Evolutionary conservation across 2,329 filamentous ascomycete species (phyloP).

Genomic region (Cordyceps farinosa): DNA sequence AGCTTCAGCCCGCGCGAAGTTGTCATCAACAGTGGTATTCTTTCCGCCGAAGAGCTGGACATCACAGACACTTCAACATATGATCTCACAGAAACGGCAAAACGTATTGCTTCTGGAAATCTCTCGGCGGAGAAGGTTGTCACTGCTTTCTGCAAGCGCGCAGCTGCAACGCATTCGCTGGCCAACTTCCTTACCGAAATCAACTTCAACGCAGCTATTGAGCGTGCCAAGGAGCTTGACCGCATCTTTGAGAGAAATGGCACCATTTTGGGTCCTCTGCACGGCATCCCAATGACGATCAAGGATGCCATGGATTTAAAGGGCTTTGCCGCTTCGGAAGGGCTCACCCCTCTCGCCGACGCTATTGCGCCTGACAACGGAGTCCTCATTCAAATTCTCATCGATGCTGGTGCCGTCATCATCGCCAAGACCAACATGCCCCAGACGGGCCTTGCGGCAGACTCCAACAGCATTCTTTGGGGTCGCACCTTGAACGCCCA

Average conservation of each 20-base stretch:
- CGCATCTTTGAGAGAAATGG: neutral
- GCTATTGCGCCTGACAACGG: constrained; percentile 28
- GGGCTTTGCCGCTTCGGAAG: constrained; percentile 41
- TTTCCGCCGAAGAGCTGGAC: neutral
- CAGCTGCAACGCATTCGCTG: constrained; percentile 50
- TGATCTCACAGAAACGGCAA: neutral
- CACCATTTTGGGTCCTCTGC: constrained; percentile 47
- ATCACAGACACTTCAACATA: neutral
- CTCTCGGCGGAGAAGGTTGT: neutral
- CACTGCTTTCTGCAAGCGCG: constrained; percentile 47
- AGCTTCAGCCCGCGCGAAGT: neutral
- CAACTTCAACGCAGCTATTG: constrained; percentile 43
- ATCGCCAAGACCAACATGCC: constrained; percentile 15
- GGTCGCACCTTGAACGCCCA: constrained; percentile 1
- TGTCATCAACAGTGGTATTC: neutral
- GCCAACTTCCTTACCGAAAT: constrained; percentile 47
- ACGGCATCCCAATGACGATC: constrained; percentile 55
- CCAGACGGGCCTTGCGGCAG: constrained; percentile 11
- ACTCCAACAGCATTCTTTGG: constrained; percentile 11
- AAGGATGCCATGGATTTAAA: constrained; percentile 41
- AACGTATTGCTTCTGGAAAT: neutral
- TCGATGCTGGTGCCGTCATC: constrained; percentile 23
- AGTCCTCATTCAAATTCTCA: constrained; percentile 27
- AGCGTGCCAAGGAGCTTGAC: constrained; percentile 24
- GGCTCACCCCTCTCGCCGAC: constrained; percentile 29